Evolutionary conservation across 2,329 filamentous ascomycete species (phyloP).

Genomic region (Epichloe gansuensis): DNA sequence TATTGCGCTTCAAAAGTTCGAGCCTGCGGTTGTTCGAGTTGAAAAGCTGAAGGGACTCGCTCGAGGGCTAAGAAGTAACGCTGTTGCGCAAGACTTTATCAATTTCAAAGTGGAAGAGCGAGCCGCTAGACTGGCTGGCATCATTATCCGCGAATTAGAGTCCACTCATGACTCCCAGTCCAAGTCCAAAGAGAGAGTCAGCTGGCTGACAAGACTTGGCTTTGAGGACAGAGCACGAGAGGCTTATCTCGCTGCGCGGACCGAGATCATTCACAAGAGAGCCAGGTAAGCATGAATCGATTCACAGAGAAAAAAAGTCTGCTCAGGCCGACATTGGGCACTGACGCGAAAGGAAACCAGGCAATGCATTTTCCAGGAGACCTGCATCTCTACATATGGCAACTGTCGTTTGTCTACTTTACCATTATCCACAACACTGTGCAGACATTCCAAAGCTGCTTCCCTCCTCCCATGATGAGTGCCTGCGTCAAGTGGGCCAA

Average conservation of each 20-base stretch:
- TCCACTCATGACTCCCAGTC: conserved; percentile 65
- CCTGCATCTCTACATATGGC: conserved; percentile 85
- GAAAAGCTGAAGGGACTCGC: conserved; percentile 76
- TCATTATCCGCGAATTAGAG: conserved; percentile 66
- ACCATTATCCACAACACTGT: conserved; percentile 89
- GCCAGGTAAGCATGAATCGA: conserved; percentile 47
- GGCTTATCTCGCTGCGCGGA: conserved; percentile 71
- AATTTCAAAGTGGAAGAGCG: conserved; percentile 82
- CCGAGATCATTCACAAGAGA: conserved; percentile 66
- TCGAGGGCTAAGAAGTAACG: conserved; percentile 71
- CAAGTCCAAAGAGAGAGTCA: conserved; percentile 69
- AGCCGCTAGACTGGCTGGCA: conserved; percentile 60
- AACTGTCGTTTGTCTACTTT: conserved; percentile 92
- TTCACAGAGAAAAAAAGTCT: no score
- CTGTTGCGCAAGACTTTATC: conserved; percentile 83
- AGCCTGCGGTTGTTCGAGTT: conserved; percentile 69
- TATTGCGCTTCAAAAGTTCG: conserved; percentile 81
- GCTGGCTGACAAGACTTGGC: conserved; percentile 74
- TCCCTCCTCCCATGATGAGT: conserved; percentile 77
- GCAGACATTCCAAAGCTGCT: conserved; percentile 75
- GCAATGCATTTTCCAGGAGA: conserved; percentile 91
- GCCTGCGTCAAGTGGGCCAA: conserved; percentile 99
- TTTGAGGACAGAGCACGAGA: conserved; percentile 85
- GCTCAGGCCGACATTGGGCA: background rate
- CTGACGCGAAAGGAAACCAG: conserved; percentile 29